These are phyloP conservation scores for Cladosporium sp. DNA, from an alignment of 2,329 filamentous ascomycete species.

Conservation along the genomic window DNA sequence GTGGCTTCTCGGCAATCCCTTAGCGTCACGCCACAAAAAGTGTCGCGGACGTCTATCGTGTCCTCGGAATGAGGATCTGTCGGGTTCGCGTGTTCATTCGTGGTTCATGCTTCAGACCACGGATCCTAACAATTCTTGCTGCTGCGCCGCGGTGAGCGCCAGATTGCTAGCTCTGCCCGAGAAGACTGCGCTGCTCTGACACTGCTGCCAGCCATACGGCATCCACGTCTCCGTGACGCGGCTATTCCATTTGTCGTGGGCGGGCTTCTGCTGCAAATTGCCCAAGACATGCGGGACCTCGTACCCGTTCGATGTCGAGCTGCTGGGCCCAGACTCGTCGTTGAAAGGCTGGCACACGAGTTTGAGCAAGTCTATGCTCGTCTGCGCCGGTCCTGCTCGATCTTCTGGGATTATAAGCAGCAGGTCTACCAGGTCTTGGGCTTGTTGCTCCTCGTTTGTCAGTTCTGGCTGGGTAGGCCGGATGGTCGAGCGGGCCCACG, in stretches of 20 bases:
- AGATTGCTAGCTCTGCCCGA: neutral
- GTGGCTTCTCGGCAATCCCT: no score
- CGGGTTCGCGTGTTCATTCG: no score
- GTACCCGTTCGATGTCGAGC: neutral
- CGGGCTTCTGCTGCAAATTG: neutral
- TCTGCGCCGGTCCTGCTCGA: constrained; percentile 5
- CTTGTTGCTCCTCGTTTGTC: neutral
- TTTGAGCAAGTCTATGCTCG: constrained; percentile 3
- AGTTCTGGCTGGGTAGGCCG: neutral
- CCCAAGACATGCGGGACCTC: neutral
- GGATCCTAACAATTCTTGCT: neutral
- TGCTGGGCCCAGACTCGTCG: neutral
- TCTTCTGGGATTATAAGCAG: neutral
- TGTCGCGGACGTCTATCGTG: no score
- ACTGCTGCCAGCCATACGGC: constrained; percentile 11
- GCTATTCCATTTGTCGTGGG: neutral
- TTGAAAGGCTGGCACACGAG: constrained; percentile 10
- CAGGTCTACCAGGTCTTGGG: neutral
- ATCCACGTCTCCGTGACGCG: neutral
- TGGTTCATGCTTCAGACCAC: neutral
- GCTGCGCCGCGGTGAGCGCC: constrained; percentile 4
- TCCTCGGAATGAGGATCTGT: no score
- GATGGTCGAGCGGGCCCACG: neutral
- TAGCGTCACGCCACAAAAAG: no score
- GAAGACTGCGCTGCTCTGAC: constrained; percentile 3